Percentiles rank a stretch among this genome's conserved stretches.
These are phyloP conservation scores for Coemansia sp. DNA, from an alignment of 192 early-diverging fungal species.

Conservation along the genomic window DNA sequence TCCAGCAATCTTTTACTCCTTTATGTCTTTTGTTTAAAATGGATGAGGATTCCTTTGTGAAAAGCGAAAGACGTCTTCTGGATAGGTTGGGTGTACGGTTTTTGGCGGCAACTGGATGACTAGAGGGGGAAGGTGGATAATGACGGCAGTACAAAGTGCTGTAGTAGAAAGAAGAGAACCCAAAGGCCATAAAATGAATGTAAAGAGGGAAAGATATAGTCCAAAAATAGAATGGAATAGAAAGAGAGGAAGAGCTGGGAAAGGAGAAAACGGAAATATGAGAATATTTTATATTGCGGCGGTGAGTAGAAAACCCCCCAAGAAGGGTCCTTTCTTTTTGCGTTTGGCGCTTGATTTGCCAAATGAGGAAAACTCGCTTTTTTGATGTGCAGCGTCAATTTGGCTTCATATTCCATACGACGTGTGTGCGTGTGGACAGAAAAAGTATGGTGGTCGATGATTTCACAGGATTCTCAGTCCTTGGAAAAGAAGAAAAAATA, in stretches of 20 bases:
- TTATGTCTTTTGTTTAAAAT: slow-evolving; percentile 2
- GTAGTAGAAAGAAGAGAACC: neutral
- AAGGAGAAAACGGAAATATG: slow-evolving; percentile 1
- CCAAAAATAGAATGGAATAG: slow-evolving; percentile 10
- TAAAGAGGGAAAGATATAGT: slow-evolving; percentile 9
- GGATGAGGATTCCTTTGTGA: neutral
- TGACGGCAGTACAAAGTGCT: neutral
- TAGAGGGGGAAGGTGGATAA: neutral
- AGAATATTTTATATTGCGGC: slow-evolving; percentile 16
- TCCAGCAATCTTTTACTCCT: neutral
- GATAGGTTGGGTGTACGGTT: neutral
- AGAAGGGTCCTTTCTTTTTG: neutral
- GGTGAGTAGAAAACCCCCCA: neutral
- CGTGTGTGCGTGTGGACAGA: slow-evolving; percentile 4
- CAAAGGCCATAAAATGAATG: slow-evolving; percentile 4
- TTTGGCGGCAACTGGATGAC: neutral
- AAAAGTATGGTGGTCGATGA: slow-evolving; percentile 1
- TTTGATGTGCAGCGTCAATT: slow-evolving; percentile 10
- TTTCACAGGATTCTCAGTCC: slow-evolving; percentile 5
- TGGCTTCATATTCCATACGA: slow-evolving; percentile 3
- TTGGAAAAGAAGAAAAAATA: neutral
- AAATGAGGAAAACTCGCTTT: slow-evolving; percentile 8
- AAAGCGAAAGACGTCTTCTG: neutral
- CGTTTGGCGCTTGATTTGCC: neutral
- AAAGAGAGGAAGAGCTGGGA: neutral